Evolutionary conservation across 2,329 filamentous ascomycete species (phyloP), one percentile per base, ranked within the genome.

Genomic region (Penicillium sp.): DNA sequence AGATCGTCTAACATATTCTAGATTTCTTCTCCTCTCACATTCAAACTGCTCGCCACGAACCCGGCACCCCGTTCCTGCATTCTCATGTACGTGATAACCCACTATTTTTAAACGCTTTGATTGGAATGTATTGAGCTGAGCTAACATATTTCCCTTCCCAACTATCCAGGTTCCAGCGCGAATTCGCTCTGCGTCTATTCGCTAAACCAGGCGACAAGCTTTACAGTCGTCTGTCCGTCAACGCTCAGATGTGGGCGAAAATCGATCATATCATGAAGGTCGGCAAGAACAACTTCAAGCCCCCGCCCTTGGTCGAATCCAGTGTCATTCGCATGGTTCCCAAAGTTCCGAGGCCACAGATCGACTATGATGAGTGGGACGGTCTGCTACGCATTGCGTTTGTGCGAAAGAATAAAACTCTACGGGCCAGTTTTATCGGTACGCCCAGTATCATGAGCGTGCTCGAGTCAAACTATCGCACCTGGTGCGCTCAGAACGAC

Each of bases 331-430:
- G 92, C 56, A 89, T 97, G 62, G 90, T 93, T 69, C 92, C 92
- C 19, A 95, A 97, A 78, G 82, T 84, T 33, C 92, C 92, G 10
- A 80, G 91, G 33, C 93, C 93, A 49, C 88, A 91, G 64, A 92
- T 97, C 60, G 90, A 87, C 70, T 97, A 93, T 75, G 91, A 95
- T 49, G 94, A 97, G 74, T 97, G 92, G 88, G 93, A 97, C 69
- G 92, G 93, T 9, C 81, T 97, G 70, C 75, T 97, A 58, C 81
- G 91, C 47, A 86, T 96, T 36, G 86, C 87, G 57, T 96, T 96
- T 64, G 87, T 89, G 48, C 81, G 94, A 63, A 94, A 96, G 78
- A 97, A 97, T 76, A 91, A 92, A 74, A 96, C 91, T 1, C 78
- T 97, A 50, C 82, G 92, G 34, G 88, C 91, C 5, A 88, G 86